Evolutionary conservation across 352 stramenopile species (phyloP).

Genomic region (Pythium inflatum): DNA sequence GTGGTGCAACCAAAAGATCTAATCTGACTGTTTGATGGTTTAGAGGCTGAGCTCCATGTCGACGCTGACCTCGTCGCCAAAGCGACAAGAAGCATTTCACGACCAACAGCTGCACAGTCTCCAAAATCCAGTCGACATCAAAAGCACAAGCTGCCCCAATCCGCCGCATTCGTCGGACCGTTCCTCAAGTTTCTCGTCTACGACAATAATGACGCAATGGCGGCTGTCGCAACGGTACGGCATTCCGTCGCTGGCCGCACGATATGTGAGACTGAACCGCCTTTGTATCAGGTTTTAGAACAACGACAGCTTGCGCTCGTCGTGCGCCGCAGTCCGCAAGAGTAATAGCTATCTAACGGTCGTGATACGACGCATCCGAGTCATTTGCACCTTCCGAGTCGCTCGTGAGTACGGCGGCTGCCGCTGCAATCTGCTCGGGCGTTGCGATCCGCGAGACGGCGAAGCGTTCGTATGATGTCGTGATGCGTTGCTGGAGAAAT

Average conservation of each 20-base stretch:
- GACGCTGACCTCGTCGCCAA: background rate
- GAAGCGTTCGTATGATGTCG: slow-evolving; percentile 16
- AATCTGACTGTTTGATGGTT: background rate
- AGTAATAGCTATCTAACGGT: background rate
- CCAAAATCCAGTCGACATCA: background rate
- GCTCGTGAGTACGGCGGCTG: slow-evolving; percentile 11
- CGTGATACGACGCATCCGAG: slow-evolving; percentile 27
- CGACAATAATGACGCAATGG: slow-evolving; percentile 18
- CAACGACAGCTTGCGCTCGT: slow-evolving; percentile 11
- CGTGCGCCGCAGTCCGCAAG: background rate
- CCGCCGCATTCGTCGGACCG: no score
- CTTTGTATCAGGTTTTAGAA: slow-evolving; percentile 11
- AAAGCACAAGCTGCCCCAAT: background rate
- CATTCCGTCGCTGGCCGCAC: background rate
- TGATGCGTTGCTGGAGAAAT: slow-evolving; percentile 14
- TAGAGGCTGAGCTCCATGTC: slow-evolving; percentile 28
- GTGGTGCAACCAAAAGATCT: background rate
- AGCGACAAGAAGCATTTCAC: background rate
- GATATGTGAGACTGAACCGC: background rate
- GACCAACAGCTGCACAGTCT: background rate
- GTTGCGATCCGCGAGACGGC: slow-evolving; percentile 28
- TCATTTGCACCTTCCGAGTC: slow-evolving; percentile 36
- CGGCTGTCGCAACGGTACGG: slow-evolving; percentile 3
- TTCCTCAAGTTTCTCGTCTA: slow-evolving; percentile 24
- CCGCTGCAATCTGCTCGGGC: slow-evolving; percentile 25